A percentile compares a stretch with the other conserved stretches of the same genome.
These are phyloP conservation scores for Microcyclospora pomicola DNA, from an alignment of 2,329 filamentous ascomycete genomes.

Conservation along the genomic window DNA sequence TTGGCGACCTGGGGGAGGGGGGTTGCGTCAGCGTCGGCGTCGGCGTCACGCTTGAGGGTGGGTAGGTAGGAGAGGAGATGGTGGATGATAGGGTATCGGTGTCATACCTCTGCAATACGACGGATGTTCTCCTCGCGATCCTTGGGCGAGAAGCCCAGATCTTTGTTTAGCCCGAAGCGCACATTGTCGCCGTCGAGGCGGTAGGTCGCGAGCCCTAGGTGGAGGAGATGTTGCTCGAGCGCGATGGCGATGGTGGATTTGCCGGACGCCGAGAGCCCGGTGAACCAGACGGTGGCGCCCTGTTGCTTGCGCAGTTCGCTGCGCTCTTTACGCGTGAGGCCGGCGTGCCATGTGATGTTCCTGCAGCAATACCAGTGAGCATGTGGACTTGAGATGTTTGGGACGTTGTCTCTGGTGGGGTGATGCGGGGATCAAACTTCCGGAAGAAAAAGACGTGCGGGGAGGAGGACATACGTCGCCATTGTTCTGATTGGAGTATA, in stretches of 20 bases:
- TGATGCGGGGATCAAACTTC: no score
- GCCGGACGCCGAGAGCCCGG: conserved; percentile 85
- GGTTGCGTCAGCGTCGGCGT: not conserved
- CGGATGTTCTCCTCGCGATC: conserved; percentile 98
- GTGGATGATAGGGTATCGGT: conserved; percentile 1
- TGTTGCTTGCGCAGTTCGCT: conserved; percentile 63
- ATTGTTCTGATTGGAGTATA: not conserved
- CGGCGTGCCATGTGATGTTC: conserved; percentile 84
- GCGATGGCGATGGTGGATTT: conserved; percentile 96
- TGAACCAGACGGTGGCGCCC: conserved; percentile 96
- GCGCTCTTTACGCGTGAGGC: conserved; percentile 66
- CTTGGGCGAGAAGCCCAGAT: conserved; percentile 83
- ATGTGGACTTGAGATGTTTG: not conserved
- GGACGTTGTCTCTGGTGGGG: not conserved
- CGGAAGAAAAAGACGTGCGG: not conserved
- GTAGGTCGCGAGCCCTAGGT: conserved; percentile 71
- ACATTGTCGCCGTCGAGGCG: conserved; percentile 96
- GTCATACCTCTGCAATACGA: conserved; percentile 63
- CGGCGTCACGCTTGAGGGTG: no score
- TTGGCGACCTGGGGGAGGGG: conserved; percentile 56
- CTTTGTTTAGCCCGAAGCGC: conserved; percentile 94
- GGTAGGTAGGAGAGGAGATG: not conserved
- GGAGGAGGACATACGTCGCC: not conserved
- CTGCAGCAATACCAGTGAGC: conserved; percentile 31
- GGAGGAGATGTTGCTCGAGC: conserved; percentile 90